Base-by-base conservation (phyloP, 495 filamentous ascomycete genomes). In the Hypoxylon rickii region DNA sequence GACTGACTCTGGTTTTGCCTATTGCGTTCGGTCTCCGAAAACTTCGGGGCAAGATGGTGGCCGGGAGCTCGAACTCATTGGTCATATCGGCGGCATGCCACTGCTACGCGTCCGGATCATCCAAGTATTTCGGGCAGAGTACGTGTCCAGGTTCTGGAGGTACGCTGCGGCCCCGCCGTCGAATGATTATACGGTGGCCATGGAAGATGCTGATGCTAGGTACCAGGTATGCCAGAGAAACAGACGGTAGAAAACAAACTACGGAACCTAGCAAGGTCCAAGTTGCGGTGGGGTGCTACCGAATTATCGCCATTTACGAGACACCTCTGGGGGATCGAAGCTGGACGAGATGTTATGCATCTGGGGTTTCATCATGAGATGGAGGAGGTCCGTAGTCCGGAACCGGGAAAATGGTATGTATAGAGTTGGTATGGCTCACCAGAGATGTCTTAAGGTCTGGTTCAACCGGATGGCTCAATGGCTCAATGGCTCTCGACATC, bases 311-410 rank as follows among this genome's bases (percentile, higher is more conserved):
- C 10, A 10, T 4, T 4, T 29, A 10, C 24, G 24, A 29, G 19
- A 17, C 41, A n/a, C n/a, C n/a, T n/a, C n/a, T n/a, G n/a, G n/a
- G n/a, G n/a, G 19, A 31, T 29, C 13, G 37, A 26, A 15, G 17
- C 11, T 6, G 44, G 37, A 19, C 18, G 29, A 55, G 17, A 22
- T n/a, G 36, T 55, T 21, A 46, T 55, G 47, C 55, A 52, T 21
- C 43, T 58, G 15, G 55, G 48, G 26, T 37, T 58, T 33, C 47
- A 42, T 2, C 34, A 24, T 3, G 42, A 58, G 18, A 34, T 19
- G 1, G 7, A 21, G 3, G 36, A 47, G 8, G 36, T 59, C 7
- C 26, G 21, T 8, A 38, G 13, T 4, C 48, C 43, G 11, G 21
- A 36, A n/a, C 31, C 38, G 24, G 54, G 46, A 19, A 44, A 33